Evolutionary conservation across 2,329 filamentous ascomycete species (phyloP).

Genomic region (Daldinia sp.): DNA sequence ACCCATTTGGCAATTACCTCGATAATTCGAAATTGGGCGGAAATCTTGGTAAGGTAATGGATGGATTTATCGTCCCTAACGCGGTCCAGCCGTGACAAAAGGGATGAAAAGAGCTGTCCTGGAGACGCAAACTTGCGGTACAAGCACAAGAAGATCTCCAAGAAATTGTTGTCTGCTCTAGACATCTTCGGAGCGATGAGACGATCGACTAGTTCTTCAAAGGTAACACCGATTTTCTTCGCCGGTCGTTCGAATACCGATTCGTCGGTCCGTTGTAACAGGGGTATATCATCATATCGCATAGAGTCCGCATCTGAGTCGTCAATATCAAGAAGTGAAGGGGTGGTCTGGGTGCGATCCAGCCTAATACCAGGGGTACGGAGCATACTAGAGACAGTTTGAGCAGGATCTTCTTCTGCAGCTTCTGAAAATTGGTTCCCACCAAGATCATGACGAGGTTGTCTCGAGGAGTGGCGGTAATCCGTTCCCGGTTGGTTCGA

Average conservation of each 20-base stretch:
- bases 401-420: constrained; percentile 60
- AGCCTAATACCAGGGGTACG: constrained; percentile 66
- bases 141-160: constrained; percentile 87
- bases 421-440: constrained; percentile 54
- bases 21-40: constrained; percentile 84
- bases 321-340: constrained; percentile 75
- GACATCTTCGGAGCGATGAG: constrained; percentile 84
- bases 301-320: constrained; percentile 77
- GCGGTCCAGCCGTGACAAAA: constrained; percentile 80
- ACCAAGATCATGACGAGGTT: constrained; percentile 62
- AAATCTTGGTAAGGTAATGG: constrained; percentile 80
- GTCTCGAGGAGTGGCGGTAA: constrained; percentile 58
- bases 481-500: constrained; percentile 61
- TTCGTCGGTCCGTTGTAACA: constrained; percentile 75
- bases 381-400: constrained; percentile 63
- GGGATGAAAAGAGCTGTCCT: constrained; percentile 78
- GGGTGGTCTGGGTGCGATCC: constrained; percentile 58
- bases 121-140: constrained; percentile 95
- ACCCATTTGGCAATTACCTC: constrained; percentile 91
- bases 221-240: constrained; percentile 66
- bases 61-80: constrained; percentile 74
- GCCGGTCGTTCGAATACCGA: constrained; percentile 65
- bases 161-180: constrained; percentile 89
- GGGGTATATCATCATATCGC: constrained; percentile 75
- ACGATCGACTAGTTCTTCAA: constrained; percentile 86